Conservation (phyloP, 2,329 filamentous ascomycete genomes). For the Orbilia blumenaviensis region DNA sequence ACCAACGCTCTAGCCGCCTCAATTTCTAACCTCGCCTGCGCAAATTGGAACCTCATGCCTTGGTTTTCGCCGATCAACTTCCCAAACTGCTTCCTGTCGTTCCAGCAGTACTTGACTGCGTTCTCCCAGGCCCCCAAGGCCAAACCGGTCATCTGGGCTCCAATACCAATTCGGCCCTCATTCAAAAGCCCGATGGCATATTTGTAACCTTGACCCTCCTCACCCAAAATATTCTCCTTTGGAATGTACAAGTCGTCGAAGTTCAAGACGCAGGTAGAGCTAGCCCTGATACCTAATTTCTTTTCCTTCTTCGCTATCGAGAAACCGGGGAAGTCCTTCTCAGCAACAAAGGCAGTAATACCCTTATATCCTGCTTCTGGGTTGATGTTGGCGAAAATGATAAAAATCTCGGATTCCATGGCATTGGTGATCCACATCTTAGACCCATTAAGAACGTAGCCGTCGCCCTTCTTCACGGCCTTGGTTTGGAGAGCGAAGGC, state of each 20-base stretch:
- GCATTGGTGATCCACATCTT: conserved; percentile 99
- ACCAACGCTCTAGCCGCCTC: conserved; percentile 88
- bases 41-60: conserved; percentile 98
- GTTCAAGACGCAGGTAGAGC: conserved; percentile 95
- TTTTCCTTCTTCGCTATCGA: conserved; percentile 99
- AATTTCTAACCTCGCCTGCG: conserved; percentile 94
- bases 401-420: conserved; percentile 91
- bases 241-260: conserved; percentile 96
- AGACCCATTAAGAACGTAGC: conserved; percentile 82
- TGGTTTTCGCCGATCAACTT: conserved; percentile 95
- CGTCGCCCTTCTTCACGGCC: conserved; percentile 78
- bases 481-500: conserved; percentile 94
- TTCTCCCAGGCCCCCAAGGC: conserved; percentile 95
- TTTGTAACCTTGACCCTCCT: conserved; percentile 94
- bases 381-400: conserved; percentile 96
- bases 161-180: conserved; percentile 96
- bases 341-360: conserved; percentile 93
- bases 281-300: conserved; percentile 96
- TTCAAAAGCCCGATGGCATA: conserved; percentile 94
- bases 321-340: conserved; percentile 89
- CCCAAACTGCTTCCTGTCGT: conserved; percentile 97
- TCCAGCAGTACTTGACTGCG: conserved; percentile 94
- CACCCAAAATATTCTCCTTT: conserved; percentile 84
- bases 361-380: conserved; percentile 93
- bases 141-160: conserved; percentile 97